These are phyloP conservation scores for Penicillium samsonianum DNA, from an alignment of 495 filamentous ascomycete species.

Conservation along the genomic window DNA sequence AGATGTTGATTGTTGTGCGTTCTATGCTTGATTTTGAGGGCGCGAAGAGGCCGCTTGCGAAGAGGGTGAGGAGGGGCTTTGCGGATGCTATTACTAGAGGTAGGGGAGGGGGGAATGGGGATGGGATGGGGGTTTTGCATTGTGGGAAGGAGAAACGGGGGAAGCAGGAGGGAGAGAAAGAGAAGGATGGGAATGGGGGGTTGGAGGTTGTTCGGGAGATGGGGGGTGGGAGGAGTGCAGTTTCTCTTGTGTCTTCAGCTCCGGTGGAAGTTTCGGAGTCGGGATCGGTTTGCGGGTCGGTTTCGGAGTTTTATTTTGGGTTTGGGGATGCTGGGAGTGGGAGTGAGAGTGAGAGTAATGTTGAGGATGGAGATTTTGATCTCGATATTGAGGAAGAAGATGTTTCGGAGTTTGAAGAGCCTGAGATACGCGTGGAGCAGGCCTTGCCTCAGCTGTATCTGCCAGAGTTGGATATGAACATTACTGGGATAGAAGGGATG, in stretches of 20 bases:
- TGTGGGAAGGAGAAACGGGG: slow-evolving; percentile 8
- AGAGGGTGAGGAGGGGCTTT: slow-evolving; percentile 31
- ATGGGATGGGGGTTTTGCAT: slow-evolving; percentile 11
- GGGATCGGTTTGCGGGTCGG: slow-evolving; percentile 14
- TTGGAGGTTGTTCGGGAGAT: background rate
- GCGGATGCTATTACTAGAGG: slow-evolving; percentile 14
- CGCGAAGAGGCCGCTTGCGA: slow-evolving; percentile 39
- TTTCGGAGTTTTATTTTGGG: slow-evolving; percentile 32
- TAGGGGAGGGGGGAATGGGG: slow-evolving; percentile 1
- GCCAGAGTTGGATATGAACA: slow-evolving; percentile 25
- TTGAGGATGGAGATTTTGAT: slow-evolving; percentile 10
- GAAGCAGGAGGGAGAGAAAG: background rate
- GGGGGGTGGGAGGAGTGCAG: background rate
- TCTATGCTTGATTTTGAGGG: slow-evolving; percentile 48
- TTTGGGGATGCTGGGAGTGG: slow-evolving; percentile 19
- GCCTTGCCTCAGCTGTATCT: slow-evolving; percentile 23
- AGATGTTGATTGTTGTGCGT: slow-evolving; percentile 45
- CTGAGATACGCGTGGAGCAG: slow-evolving; percentile 14
- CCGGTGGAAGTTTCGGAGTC: background rate
- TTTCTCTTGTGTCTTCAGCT: background rate
- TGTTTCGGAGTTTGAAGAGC: slow-evolving; percentile 2
- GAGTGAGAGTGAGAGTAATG: slow-evolving; percentile 24
- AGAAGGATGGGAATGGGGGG: background rate
- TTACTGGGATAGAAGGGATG: slow-evolving; percentile 25
- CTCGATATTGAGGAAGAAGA: background rate